A percentile compares a stretch with the other conserved stretches of the same genome.
Evolutionary conservation across 805 yeast genomes (phyloP).

Genomic region (Zygoascus ofunaensis): DNA sequence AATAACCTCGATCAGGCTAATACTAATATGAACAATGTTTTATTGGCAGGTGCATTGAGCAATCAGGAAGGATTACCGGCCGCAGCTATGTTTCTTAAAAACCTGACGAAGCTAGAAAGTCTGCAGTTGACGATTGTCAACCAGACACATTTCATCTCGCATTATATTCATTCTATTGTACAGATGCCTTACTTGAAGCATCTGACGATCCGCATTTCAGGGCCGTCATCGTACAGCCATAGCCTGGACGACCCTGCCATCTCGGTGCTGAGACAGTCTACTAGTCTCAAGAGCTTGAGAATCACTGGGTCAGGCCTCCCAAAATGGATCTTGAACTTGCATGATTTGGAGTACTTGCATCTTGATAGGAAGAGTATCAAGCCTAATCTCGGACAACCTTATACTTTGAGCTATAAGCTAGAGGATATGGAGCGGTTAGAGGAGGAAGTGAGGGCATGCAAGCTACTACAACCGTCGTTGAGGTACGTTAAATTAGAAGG

Average conservation of each 20-base stretch:
- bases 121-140: neutral
- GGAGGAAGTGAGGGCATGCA: conserved; percentile 5
- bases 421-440: conserved; percentile 10
- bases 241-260: neutral
- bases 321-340: conserved; percentile 6
- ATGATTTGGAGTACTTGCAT: conserved; percentile 52
- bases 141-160: neutral
- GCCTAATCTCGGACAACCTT: conserved; percentile 11
- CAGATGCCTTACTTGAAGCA: neutral
- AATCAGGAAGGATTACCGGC: neutral
- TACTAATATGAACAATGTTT: neutral
- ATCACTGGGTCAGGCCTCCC: neutral
- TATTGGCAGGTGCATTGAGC: too few species aligned
- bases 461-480: conserved; percentile 3
- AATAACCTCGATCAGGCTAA: neutral
- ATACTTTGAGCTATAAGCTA: conserved; percentile 5
- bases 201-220: neutral
- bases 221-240: neutral
- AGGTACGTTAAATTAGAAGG: conserved; percentile 11
- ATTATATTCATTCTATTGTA: neutral
- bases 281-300: neutral
- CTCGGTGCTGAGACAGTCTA: neutral
- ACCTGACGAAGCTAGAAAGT: neutral
- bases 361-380: conserved; percentile 46
- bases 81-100: neutral